Evolutionary conservation across 2,329 filamentous ascomycete species (phyloP).

Genomic region (Fusarium tricinctum): DNA sequence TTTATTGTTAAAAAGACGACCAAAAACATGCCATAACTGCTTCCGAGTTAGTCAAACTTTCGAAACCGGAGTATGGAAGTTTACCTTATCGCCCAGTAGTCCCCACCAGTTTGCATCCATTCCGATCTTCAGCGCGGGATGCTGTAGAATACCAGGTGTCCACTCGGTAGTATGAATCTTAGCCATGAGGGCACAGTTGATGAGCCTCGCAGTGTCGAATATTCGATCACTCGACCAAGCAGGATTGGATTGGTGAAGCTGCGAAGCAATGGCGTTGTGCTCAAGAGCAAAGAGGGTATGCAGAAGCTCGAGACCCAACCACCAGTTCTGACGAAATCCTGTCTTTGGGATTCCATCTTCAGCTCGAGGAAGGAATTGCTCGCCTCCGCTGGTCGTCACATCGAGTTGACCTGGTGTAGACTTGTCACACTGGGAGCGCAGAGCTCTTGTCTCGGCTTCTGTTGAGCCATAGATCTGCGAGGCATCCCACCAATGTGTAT

Average conservation of each 20-base stretch:
- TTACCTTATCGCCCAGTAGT: conserved; percentile 24
- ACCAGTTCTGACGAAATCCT: conserved; percentile 34
- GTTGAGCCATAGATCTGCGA: conserved; percentile 36
- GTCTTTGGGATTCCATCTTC: conserved; percentile 26
- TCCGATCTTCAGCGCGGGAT: conserved; percentile 23
- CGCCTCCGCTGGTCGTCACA: background rate
- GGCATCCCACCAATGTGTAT: conserved; percentile 33
- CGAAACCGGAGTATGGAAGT: fast-evolving
- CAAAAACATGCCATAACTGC: conserved; percentile 26
- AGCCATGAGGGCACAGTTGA: conserved; percentile 32
- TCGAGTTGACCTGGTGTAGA: conserved; percentile 17
- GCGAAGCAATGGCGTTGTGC: conserved; percentile 28
- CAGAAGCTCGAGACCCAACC: conserved; percentile 30
- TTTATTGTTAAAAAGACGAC: conserved; percentile 25
- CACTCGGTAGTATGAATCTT: conserved; percentile 40
- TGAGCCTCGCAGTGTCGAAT: conserved; percentile 12
- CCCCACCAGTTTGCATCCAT: conserved; percentile 39
- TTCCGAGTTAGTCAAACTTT: fast-evolving
- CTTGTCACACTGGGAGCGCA: conserved; percentile 1
- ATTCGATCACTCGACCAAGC: conserved; percentile 28
- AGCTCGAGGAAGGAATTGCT: conserved; percentile 21
- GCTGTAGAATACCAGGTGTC: conserved; percentile 32
- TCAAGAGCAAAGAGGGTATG: conserved; percentile 31
- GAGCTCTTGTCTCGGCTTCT: conserved; percentile 13
- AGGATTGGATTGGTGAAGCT: conserved; percentile 28